Evolutionary conservation across 2,329 filamentous ascomycete species (phyloP), one percentile per base, ranked within the genome.

Genomic region (Teratosphaeriaceae sp.): DNA sequence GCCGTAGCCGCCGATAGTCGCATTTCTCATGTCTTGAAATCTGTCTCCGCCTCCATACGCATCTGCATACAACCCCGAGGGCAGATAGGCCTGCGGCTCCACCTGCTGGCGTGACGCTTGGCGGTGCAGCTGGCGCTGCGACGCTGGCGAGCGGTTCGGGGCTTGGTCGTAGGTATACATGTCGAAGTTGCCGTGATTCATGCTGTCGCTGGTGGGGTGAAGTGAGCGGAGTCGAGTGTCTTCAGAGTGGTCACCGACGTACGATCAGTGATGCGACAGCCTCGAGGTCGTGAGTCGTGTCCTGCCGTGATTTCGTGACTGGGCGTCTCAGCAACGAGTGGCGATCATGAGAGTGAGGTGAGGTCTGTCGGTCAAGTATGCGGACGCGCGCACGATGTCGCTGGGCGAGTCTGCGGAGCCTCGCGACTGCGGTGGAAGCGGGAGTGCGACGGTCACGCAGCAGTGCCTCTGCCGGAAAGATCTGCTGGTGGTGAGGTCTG

Each of bases 131-230:
- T 77, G 78, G 47, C 85, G 84, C 62, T 85, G 80, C 23, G 83
- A 80, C 60, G 79, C 82, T 29, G 87, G 86, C 51, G 84, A 87
- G 59, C 85, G 83, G 46, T 55, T 60, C 49, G 76, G 66, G 46
- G 76, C 66, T 56, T 85, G 84, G 54, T 86, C 82, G 68, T 85
- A 79, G 15, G 8, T n/a, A 71, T 86, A 88, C 74, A 84, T 80
- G 47, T 85, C 80, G 64, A 59, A 60, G 48, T 56, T 52, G 40
- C 54, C 49, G 44, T 54, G 55, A 50, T 62, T 61, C 58, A 61
- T 61, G 44, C 15, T 44, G 22, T 20, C 22, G 34, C 9, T 13
- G 20, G 9, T 1, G 21, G 13, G 12, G 11, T 9, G 35, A 21
- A 26, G 22, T 8, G 26, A 20, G 9, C 38, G 11, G 26, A 36